Conservation (phyloP, 2,329 filamentous ascomycete species). For the Shiraia bambusicola region DNA sequence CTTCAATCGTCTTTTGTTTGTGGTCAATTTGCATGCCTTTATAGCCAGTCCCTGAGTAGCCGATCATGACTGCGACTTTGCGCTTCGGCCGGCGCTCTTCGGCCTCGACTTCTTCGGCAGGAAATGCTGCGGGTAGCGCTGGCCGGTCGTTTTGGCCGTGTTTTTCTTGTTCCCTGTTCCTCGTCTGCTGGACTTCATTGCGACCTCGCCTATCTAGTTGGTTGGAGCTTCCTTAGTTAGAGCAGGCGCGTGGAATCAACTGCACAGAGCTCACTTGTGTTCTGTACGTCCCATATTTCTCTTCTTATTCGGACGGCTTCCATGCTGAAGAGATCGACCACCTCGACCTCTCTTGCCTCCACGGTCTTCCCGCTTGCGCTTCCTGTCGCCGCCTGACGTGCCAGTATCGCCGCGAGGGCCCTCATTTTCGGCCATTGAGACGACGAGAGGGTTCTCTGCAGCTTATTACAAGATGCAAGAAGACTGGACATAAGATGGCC, state of each 20-base stretch:
- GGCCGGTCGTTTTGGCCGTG: conserved; percentile 40
- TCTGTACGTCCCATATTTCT: conserved; percentile 67
- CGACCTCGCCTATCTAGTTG: conserved; percentile 52
- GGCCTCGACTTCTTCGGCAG: conserved; percentile 80
- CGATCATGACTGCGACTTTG: conserved; percentile 93
- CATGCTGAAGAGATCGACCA: conserved; percentile 40
- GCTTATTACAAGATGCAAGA: conserved; percentile 23
- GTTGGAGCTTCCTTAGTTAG: conserved; percentile 49
- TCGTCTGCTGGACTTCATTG: conserved; percentile 45
- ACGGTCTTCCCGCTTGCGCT: conserved; percentile 36
- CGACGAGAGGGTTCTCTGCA: conserved; percentile 17
- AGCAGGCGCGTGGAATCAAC: conserved; percentile 14
- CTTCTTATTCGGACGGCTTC: conserved; percentile 57
- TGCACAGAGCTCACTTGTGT: conserved; percentile 57
- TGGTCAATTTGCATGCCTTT: conserved; percentile 88
- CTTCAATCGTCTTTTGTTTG: conserved; percentile 89
- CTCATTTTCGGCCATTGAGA: conserved; percentile 29
- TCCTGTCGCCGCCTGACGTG: conserved; percentile 28
- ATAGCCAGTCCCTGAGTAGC: conserved; percentile 95
- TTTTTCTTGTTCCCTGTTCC: conserved; percentile 42
- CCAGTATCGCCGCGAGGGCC: conserved; percentile 22
- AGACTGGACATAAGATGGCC: conserved; percentile 25
- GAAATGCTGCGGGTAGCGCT: conserved; percentile 61
- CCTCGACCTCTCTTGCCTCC: conserved; percentile 33
- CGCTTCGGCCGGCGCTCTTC: conserved; percentile 89